Base-by-base conservation (phyloP, 371 early-diverging fungal genomes). In the Mortierella sp. region DNA sequence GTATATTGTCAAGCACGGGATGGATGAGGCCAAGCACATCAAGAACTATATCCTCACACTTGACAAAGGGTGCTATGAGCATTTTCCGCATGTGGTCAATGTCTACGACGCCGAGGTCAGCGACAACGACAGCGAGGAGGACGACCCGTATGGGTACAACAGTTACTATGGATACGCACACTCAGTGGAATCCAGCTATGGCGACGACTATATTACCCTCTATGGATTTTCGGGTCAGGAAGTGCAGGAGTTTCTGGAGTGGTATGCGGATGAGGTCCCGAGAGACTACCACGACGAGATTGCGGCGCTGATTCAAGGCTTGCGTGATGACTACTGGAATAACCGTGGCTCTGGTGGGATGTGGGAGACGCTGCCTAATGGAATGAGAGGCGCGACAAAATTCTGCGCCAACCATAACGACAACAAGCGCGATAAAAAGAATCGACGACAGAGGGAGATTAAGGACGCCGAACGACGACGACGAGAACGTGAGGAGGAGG, bases 261-360 rank as follows among this genome's bases (percentile, higher is more conserved):
- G 37, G 40, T 67, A 67, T 67, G 67, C 37, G 37, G 2, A 67
- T 10, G 10, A 10, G 24, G 67, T 67, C 5, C 67, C 67, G 40
- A 34, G 67, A 21, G 10, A 67, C 8, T 67, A 67, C 67, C 67
- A 67, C n/a, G 67, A 67, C 40, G 67, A 67, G 40, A 67, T 67
- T 40, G 67, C 67, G 10, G 67, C 67, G 24, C 21, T 67, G 10
- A 67, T 67, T 24, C 67, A 67, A 40, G 24, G 67, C 24, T 67
- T 67, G n/a, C 37, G 67, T 2, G 67, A 67, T 24, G 67, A 67
- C 21, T 37, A 67, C 10, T 67, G 67, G 67, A 8, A 34, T 4
- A 40, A 67, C 40, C 40, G 67, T 3, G 67, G 67, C 1, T 67
- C 67, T 24, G 67, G 67, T 24, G 67, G 67, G 11, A 67, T 40